Evolutionary conservation across 305 asterid species (phyloP), one percentile per base, ranked within the genome.

Genomic region (Plantago lanceolata): DNA sequence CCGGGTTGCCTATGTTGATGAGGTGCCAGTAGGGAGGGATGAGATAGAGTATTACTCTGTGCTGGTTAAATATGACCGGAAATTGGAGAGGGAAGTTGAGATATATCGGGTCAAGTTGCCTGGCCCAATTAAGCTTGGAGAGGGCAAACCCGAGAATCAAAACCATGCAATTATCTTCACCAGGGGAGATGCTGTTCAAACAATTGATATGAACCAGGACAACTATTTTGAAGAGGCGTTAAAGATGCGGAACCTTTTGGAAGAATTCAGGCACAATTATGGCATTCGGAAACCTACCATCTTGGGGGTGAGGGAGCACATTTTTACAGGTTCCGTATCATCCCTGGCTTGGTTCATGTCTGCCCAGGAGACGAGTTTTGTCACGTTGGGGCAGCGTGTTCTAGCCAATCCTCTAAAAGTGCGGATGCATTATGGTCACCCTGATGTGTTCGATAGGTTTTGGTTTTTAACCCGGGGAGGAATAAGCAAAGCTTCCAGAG

Each of bases 261-360:
- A 84, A 75, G 90, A 84, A 75, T 84, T 78, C 61, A 75, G 67
- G 69, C 73, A 50, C 44, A 52, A 71, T 44, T 81, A 84, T 59
- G 90, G 90, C 24, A 76, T 81, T 47, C 76, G 90, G 71, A 81
- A 81, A 73, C 90, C 90, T 18, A 76, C 84, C 13, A 84, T 84
- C 57, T 76, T 84, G 73, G 90, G 90, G 20, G 90, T 84, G 35
- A 77, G 90, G 60, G 90, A 84, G 64, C 87, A 84, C 67, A 79
- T 84, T 48, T 83, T 84, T 59, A 84, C 90, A 16, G 90, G 90
- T 55, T 78, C 85, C 16, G 90, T 84, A 33, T 84, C 90, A 31
- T 84, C 90, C 44, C 85, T 84, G 60, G 90, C 90, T 51, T 84
- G 90, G 90, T 84, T 84, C 68, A 83, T 83, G 89, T 83, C 89